Conservation (phyloP, 2,329 filamentous ascomycete genomes). For the Ascochyta viciae-villosae region DNA sequence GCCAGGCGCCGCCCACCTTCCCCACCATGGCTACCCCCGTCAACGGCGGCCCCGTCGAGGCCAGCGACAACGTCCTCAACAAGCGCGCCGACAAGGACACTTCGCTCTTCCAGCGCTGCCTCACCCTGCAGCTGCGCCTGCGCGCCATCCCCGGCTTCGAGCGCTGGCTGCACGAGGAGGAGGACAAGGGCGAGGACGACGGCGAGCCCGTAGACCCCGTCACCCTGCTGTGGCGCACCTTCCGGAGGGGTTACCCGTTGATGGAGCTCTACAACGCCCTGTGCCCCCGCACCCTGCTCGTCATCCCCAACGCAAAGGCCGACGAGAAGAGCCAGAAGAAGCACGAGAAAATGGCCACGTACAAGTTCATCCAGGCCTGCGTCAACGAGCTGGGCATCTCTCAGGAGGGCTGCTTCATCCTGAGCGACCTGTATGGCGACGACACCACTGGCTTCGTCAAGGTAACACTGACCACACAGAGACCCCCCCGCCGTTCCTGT, state of each 20-base stretch:
- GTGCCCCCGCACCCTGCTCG: conserved; percentile 71
- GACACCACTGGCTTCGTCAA: conserved; percentile 98
- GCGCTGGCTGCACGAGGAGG: conserved; percentile 73
- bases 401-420: conserved; percentile 84
- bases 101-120: conserved; percentile 94
- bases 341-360: conserved; percentile 83
- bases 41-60: conserved; percentile 70
- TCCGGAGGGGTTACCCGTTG: conserved; percentile 83
- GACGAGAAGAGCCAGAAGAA: conserved; percentile 68
- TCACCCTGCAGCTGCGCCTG: conserved; percentile 81
- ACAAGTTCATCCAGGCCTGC: conserved; percentile 92
- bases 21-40: conserved; percentile 47
- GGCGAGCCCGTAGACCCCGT: conserved; percentile 72
- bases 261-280: conserved; percentile 89
- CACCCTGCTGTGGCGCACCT: conserved; percentile 86
- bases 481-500: background rate
- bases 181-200: conserved; percentile 70
- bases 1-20: conserved; percentile 40
- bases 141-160: conserved; percentile 85
- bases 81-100: conserved; percentile 89
- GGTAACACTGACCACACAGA: conserved; percentile 54
- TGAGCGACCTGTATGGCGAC: conserved; percentile 88
- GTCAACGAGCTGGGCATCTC: conserved; percentile 81
- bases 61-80: conserved; percentile 95
- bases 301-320: conserved; percentile 68